Conservation (phyloP, 2,329 filamentous ascomycete genomes). For the Sordariomycetes sp. region DNA sequence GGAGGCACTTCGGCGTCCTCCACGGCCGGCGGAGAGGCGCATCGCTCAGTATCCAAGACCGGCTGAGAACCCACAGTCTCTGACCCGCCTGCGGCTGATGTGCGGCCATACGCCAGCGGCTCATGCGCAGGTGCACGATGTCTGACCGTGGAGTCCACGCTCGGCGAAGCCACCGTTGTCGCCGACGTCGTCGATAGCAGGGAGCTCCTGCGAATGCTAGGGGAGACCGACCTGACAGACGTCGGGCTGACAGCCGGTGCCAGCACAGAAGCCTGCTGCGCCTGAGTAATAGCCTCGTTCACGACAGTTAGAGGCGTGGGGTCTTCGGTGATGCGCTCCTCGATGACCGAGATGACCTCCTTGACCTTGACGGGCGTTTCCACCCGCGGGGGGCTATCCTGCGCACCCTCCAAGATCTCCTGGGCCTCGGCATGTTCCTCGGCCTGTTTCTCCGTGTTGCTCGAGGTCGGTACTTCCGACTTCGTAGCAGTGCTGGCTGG, state of each 20-base stretch:
- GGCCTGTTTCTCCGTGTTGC: not conserved
- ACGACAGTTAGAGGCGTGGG: not conserved
- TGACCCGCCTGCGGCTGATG: not conserved
- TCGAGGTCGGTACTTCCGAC: not conserved
- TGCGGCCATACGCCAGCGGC: not conserved
- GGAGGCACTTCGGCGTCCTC: not conserved
- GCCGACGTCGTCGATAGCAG: not conserved
- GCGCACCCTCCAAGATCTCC: not conserved
- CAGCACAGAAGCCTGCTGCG: not conserved
- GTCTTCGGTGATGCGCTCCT: slow-evolving; percentile 3
- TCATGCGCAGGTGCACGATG: not conserved
- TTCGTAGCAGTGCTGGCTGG: not conserved
- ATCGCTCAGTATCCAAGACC: not conserved
- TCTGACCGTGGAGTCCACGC: not conserved
- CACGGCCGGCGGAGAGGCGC: not conserved
- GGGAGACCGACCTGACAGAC: not conserved
- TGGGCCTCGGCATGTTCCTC: not conserved
- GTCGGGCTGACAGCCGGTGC: not conserved
- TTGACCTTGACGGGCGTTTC: slow-evolving; percentile 4
- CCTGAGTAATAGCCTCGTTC: not conserved
- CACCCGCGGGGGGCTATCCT: not conserved
- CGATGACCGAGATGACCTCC: slow-evolving; percentile 2
- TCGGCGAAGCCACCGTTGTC: not conserved
- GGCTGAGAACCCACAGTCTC: not conserved
- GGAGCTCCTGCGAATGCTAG: not conserved